Evolutionary conservation across 305 asterid genomes (phyloP).

Genomic region (Plantago lanceolata): DNA sequence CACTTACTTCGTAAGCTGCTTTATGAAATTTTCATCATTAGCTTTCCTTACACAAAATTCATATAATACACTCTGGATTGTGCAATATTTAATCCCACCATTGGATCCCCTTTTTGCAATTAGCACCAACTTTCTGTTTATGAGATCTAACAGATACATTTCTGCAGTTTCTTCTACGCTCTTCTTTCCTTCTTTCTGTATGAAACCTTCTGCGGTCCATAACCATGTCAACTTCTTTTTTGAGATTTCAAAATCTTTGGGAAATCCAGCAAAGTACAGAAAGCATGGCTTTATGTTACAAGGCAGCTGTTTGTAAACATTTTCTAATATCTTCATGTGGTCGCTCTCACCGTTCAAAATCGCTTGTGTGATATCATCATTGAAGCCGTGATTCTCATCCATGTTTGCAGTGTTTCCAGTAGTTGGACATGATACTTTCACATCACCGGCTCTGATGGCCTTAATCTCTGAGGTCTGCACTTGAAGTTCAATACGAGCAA

Average conservation of each 20-base stretch:
- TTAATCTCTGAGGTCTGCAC: not conserved
- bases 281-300: constrained; percentile 30
- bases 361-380: not conserved
- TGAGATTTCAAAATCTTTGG: constrained; percentile 19
- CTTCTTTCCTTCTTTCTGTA: not conserved
- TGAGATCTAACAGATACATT: constrained; percentile 19
- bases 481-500: not conserved
- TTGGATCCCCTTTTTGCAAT: constrained; percentile 11
- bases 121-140: constrained; percentile 19
- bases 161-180: constrained; percentile 12
- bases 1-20: constrained; percentile 1
- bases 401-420: no score
- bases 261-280: constrained; percentile 38
- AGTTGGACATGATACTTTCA: no score
- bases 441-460: not conserved
- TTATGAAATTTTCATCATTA: not conserved
- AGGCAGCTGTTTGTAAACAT: constrained; percentile 23
- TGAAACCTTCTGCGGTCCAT: constrained; percentile 30
- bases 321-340: constrained; percentile 21
- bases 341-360: not conserved
- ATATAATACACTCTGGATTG: constrained; percentile 1
- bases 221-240: constrained; percentile 12
- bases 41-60: constrained; percentile 1
- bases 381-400: not conserved
- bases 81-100: not conserved